These are phyloP conservation scores for Raffaelea arxii DNA, from an alignment of 2,329 filamentous ascomycete species.

Conservation along the genomic window DNA sequence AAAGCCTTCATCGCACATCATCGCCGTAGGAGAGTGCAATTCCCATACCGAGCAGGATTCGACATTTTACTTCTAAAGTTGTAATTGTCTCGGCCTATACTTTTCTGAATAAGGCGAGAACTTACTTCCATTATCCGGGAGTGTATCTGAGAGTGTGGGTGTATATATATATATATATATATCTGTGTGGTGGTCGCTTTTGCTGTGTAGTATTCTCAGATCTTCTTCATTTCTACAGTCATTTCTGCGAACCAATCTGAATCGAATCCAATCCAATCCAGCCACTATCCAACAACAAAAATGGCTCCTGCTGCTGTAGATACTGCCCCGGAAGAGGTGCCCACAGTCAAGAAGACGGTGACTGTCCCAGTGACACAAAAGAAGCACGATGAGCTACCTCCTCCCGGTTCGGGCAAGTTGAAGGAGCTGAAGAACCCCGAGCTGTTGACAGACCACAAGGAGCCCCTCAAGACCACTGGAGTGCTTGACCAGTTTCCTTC, in stretches of 20 bases:
- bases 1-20: too few species aligned
- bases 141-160: too few species aligned
- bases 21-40: too few species aligned
- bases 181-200: too few species aligned
- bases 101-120: too few species aligned
- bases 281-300: not conserved
- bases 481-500: constrained; percentile 31
- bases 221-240: not conserved
- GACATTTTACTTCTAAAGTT: too few species aligned
- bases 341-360: not conserved
- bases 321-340: not conserved
- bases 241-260: not conserved
- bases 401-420: not conserved
- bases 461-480: constrained; percentile 18
- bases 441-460: constrained; percentile 4
- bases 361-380: not conserved
- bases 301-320: not conserved
- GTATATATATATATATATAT: too few species aligned
- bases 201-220: not conserved
- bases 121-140: too few species aligned
- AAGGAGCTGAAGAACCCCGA: not conserved
- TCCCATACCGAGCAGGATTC: too few species aligned
- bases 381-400: not conserved
- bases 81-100: too few species aligned
- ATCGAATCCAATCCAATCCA: too few species aligned